Evolutionary conservation across 2,329 filamentous ascomycete genomes (phyloP).

Genomic region (Scedosporium minutisporum): DNA sequence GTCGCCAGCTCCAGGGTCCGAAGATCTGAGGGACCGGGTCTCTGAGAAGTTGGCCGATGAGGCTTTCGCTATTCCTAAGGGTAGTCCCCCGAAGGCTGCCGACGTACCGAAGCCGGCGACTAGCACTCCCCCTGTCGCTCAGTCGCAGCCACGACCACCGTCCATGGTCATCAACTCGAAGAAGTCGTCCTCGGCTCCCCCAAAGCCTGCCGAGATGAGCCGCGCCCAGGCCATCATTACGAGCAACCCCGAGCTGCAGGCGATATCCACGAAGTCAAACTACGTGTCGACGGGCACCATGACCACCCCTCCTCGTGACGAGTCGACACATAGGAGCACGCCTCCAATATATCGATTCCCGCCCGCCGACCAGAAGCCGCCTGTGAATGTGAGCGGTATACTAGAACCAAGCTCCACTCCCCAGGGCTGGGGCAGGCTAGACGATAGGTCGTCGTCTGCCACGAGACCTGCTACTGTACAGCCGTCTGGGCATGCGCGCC

Average conservation of each 20-base stretch:
- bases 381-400: constrained; percentile 8
- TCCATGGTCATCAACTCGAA: not conserved
- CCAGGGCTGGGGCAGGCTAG: not conserved
- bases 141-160: not conserved
- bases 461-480: constrained; percentile 4
- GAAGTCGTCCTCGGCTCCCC: constrained; percentile 23
- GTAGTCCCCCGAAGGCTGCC: constrained; percentile 11
- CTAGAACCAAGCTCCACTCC: not conserved
- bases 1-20: constrained; percentile 32
- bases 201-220: constrained; percentile 39
- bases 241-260: constrained; percentile 51
- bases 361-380: constrained; percentile 25
- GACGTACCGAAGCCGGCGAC: constrained; percentile 20
- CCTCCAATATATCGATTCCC: constrained; percentile 31
- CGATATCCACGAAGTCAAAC: constrained; percentile 26
- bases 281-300: constrained; percentile 62
- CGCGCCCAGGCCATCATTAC: constrained; percentile 55
- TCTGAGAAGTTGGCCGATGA: constrained; percentile 75
- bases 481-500: constrained; percentile 17
- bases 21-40: constrained; percentile 54
- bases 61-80: constrained; percentile 53
- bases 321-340: constrained; percentile 4
- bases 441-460: not conserved
- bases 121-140: not conserved
- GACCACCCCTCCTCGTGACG: constrained; percentile 38